These are phyloP conservation scores for Raphidocelis subcapitata DNA, from an alignment of 139 green algal genomes.

Conservation along the genomic window DNA sequence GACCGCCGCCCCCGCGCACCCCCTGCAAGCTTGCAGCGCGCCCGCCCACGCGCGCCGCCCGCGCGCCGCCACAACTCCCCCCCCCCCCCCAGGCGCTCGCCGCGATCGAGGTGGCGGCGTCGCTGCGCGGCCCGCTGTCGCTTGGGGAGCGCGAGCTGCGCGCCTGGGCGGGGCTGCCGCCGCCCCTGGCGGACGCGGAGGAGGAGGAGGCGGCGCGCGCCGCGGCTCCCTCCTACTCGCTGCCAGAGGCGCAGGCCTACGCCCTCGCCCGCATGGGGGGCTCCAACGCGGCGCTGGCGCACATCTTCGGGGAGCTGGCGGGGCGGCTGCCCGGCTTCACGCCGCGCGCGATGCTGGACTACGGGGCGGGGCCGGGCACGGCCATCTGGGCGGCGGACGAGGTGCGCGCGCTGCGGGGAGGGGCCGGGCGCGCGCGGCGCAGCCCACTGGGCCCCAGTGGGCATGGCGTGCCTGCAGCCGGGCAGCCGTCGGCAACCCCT, in stretches of 20 bases:
- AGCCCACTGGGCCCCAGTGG: too few species aligned
- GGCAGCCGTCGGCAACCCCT: too few species aligned
- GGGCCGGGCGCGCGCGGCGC: too few species aligned
- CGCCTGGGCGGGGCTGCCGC: background rate
- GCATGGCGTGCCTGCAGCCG: too few species aligned
- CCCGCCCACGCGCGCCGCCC: too few species aligned
- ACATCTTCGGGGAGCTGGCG: constrained; percentile 21
- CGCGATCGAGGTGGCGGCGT: too few species aligned
- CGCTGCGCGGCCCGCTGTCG: too few species aligned
- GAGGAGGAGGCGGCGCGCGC: background rate
- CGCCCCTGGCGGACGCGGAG: background rate
- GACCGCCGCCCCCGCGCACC: too few species aligned
- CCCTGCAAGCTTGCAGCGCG: too few species aligned
- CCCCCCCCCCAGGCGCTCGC: too few species aligned
- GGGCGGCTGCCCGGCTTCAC: constrained; percentile 34
- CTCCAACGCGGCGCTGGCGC: constrained; percentile 21
- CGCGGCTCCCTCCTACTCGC: background rate
- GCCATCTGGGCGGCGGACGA: constrained; percentile 68
- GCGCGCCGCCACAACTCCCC: too few species aligned
- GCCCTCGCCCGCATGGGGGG: constrained; percentile 19
- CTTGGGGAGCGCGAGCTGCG: background rate
- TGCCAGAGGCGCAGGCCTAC: constrained; percentile 25
- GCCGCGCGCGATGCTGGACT: constrained; percentile 67
- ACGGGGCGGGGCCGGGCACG: constrained; percentile 71
- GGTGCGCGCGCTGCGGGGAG: constrained; percentile 17